Base-by-base conservation (phyloP, 345 rosid species). In the Excoecaria cochinchinensis region DNA sequence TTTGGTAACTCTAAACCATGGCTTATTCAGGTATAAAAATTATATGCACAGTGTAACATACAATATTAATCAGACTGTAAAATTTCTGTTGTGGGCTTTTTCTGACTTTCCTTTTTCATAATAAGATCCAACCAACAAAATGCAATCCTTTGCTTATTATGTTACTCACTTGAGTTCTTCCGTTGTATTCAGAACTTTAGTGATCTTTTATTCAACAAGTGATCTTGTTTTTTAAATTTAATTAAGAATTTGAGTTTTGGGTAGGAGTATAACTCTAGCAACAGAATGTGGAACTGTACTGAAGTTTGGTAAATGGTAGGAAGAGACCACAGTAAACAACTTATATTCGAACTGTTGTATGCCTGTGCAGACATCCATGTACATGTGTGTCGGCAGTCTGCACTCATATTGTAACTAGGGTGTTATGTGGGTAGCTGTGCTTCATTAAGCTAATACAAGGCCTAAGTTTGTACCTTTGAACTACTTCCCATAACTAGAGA, bases 21-120 rank as follows among this genome's bases (percentile, higher is more conserved):
- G 86, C 85, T 95, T 82, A 72, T 92, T 82, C 91, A 87, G 97
- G 99, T 95, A 83, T 38, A 44, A 21, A 59, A 57, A 69, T 48
- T 19, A 46, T 79, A 67, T 39, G 8, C 51, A 44, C 48, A 44
- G 7, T 31, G 38, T 14, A 40, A 48, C 46, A 21, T 8, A 19
- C 77, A 42, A 3, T 70, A 74, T 38, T 60, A 47, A 58, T 22
- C 11, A 3, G 48, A 53, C 17, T 62, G 38, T 59, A 7, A 38
- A 16, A 31, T 3, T 9, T 7, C 31, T 42, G 15, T n/a, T 42
- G 6, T 56, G 21, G 48, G 10, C 22, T 17, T 36, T 63, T 39
- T 38, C 12, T 16, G 7, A 21, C 6, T 0, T 16, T 16, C 4
- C 31, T 39, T 17, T 46, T 66, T 66, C 8, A 9, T 22, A 42